Base-by-base conservation (phyloP, 805 yeast species). In the Candida tallmaniae region DNA sequence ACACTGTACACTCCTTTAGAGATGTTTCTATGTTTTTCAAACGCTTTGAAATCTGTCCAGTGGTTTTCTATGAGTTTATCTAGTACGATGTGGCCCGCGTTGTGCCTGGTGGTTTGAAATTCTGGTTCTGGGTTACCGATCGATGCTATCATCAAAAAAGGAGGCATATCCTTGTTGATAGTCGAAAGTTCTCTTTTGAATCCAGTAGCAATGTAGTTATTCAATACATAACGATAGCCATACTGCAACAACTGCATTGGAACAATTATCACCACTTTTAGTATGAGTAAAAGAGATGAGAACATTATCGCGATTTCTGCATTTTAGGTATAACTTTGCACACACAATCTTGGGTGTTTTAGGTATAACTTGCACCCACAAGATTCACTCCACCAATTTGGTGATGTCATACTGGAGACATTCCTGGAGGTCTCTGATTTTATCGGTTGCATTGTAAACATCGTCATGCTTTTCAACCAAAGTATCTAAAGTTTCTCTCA, bases 51-150 rank as follows among this genome's bases (percentile, higher is more conserved):
- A 10, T 39, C 21, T 6, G 14, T 38, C 64, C 65, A 60, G 25
- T 47, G 46, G 12, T 40, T 44, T 1, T 37, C 29, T 5, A 48
- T 48, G 18, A 64, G 35, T 44, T 51, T 45, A 39, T 62, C 56
- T 23, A 78, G 63, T 24, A 78, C 58, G 31, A 68, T 52, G 42
- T 83, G 84, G 1, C 95, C 96, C 0, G 80, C 85, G 39, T 81
- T 85, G 51, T 87, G 96, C 23, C 95, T 63, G 0, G 95, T 83
- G 5, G 67, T 65, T 6, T 58, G 56, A 46, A 71, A 84, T 31
- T 65, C 57, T 0, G 76, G 69, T 36, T 79, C 84, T 0, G 95
- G 95, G 48, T 87, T 87, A 1, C 96, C 96, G 2, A 87, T 59
- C 0, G 86, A 78, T 3, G 77, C 72, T 4, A 65, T 54, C 43